phyloP scores from a whole-genome alignment of 2,329 filamentous ascomycete genomes.

The Sporothrix pallida region DNA sequence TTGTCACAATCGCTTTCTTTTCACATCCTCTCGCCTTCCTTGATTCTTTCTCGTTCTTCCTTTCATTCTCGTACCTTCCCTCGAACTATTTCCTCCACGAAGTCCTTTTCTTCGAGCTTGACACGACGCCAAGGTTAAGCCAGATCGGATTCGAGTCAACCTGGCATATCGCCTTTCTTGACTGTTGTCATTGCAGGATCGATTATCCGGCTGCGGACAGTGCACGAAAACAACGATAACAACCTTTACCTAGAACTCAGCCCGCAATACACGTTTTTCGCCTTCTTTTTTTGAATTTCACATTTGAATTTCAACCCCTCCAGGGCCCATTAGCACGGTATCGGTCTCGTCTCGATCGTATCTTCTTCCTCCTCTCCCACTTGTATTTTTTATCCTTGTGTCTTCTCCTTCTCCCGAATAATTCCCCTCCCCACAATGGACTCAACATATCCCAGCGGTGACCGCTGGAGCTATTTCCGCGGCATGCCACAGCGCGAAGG shows the following conservation, averaged over 20 bases:
- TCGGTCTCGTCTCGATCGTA: not conserved
- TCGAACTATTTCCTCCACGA: not conserved
- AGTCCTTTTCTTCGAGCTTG: not conserved
- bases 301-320: not conserved
- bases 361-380: not conserved
- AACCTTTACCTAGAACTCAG: too few relatives aligned
- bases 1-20: too few relatives aligned
- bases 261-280: too few relatives aligned
- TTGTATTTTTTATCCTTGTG: not conserved
- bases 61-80: not conserved
- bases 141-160: not conserved
- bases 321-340: not conserved
- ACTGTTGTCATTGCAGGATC: conserved; percentile 4
- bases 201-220: not conserved
- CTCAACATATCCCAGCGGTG: not conserved
- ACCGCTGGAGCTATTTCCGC: conserved; percentile 27
- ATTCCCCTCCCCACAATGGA: not conserved
- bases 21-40: not conserved
- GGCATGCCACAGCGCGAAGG: not conserved
- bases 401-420: not conserved
- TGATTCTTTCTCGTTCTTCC: not conserved
- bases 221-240: not conserved
- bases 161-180: not conserved
- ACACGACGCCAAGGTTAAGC: too few relatives aligned
- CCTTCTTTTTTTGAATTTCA: not conserved